phyloP scores from a whole-genome alignment of 2,329 filamentous ascomycete species.

The Aureobasidium sp. region DNA sequence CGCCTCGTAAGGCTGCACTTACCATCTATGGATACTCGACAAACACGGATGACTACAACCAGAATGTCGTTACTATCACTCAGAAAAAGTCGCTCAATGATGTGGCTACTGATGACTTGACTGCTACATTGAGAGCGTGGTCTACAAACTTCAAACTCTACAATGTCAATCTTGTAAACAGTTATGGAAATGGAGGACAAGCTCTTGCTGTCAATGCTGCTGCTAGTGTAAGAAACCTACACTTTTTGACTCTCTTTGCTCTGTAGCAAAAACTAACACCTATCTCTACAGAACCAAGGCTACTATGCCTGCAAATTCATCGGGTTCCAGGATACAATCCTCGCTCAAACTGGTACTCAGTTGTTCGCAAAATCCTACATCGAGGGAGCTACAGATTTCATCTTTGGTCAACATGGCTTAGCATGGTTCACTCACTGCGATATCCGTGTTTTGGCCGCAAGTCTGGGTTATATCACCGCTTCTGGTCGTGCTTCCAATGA shows the following conservation, averaged over 20 bases:
- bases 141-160: constrained; percentile 64
- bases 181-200: constrained; percentile 53
- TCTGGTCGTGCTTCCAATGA: constrained; percentile 46
- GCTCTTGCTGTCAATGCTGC: constrained; percentile 61
- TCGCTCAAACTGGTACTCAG: constrained; percentile 57
- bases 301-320: constrained; percentile 64
- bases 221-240: constrained; percentile 34
- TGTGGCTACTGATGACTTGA: constrained; percentile 59
- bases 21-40: constrained; percentile 67
- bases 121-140: constrained; percentile 54
- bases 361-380: constrained; percentile 64
- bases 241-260: no score
- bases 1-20: constrained; percentile 52
- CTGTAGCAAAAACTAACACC: neutral
- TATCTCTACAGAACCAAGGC: constrained; percentile 50
- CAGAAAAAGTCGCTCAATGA: constrained; percentile 52
- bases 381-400: constrained; percentile 65
- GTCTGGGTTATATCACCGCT: constrained; percentile 50
- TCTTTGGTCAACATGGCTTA: constrained; percentile 60
- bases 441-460: constrained; percentile 50
- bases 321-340: constrained; percentile 64
- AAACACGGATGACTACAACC: constrained; percentile 56
- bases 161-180: constrained; percentile 66
- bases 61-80: constrained; percentile 66
- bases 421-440: constrained; percentile 59